A percentile compares a stretch with the other conserved stretches of the same genome.
These are phyloP conservation scores for Ceratobasidium sp. DNA, from an alignment of 1,284 basidiomycete species.

Conservation along the genomic window DNA sequence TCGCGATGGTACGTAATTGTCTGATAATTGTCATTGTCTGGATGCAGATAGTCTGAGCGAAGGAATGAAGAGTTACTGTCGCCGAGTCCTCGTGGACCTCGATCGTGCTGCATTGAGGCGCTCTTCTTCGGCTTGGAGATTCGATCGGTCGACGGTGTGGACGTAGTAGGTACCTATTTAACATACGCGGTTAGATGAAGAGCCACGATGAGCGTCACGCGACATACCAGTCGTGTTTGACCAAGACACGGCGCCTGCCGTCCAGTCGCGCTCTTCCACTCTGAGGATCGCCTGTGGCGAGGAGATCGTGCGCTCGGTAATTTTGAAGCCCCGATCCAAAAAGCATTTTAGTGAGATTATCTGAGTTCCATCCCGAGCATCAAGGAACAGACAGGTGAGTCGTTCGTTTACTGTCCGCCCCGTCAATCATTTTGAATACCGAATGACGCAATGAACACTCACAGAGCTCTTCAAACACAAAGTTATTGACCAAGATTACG, in stretches of 20 bases:
- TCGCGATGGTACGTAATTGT: slow-evolving; percentile 16
- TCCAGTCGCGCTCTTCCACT: slow-evolving; percentile 44
- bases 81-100: slow-evolving; percentile 35
- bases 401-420: slow-evolving; percentile 45
- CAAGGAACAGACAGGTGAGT: slow-evolving; percentile 46
- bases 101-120: slow-evolving; percentile 38
- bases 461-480: slow-evolving; percentile 46
- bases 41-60: neutral
- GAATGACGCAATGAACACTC: slow-evolving; percentile 27
- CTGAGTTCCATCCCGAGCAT: slow-evolving; percentile 45
- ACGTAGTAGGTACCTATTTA: slow-evolving; percentile 43
- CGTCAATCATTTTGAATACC: slow-evolving; percentile 4
- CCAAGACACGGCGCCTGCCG: slow-evolving; percentile 43
- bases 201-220: neutral
- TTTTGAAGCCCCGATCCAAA: slow-evolving; percentile 43
- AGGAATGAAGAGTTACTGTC: slow-evolving; percentile 21
- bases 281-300: slow-evolving; percentile 44
- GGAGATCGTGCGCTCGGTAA: slow-evolving; percentile 45
- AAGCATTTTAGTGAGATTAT: slow-evolving; percentile 47
- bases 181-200: slow-evolving; percentile 12
- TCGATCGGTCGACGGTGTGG: slow-evolving; percentile 44
- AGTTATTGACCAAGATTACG: slow-evolving; percentile 48
- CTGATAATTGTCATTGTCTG: slow-evolving; percentile 13
- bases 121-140: slow-evolving; percentile 38
- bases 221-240: slow-evolving; percentile 33